Evolutionary conservation across 2,329 filamentous ascomycete genomes (phyloP).

Genomic region (Aspergillus brasiliensis): DNA sequence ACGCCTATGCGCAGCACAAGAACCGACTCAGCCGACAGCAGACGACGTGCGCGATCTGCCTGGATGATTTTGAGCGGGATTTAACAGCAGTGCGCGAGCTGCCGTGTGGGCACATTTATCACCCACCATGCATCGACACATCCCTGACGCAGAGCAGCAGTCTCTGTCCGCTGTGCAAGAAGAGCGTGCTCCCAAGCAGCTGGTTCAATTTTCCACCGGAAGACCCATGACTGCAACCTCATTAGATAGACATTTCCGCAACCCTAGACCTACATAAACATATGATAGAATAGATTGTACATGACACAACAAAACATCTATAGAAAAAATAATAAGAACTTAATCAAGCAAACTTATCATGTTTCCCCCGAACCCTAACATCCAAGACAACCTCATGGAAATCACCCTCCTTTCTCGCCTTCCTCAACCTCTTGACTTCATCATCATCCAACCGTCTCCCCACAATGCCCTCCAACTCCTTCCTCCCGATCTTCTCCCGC

Average conservation of each 20-base stretch:
- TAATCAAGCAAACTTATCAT: constrained; percentile 24
- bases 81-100: constrained; percentile 78
- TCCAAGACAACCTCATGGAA: constrained; percentile 23
- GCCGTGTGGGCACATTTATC: constrained; percentile 89
- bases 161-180: constrained; percentile 88
- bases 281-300: constrained; percentile 1
- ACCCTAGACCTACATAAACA: not conserved
- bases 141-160: constrained; percentile 79
- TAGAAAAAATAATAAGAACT: not conserved
- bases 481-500: constrained; percentile 79
- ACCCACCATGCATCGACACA: constrained; percentile 86
- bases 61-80: constrained; percentile 73
- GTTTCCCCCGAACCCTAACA: constrained; percentile 23
- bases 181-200: constrained; percentile 69
- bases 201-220: too few species aligned
- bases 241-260: too few species aligned
- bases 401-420: constrained; percentile 73
- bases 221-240: not conserved
- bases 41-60: constrained; percentile 84
- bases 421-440: constrained; percentile 82
- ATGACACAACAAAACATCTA: not conserved
- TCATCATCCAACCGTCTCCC: constrained; percentile 78
- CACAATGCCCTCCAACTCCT: constrained; percentile 79
- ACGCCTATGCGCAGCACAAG: constrained; percentile 11
- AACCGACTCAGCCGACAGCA: constrained; percentile 61